Conservation (phyloP, 352 stramenopile species). For the Globisporangium yorkense region DNA sequence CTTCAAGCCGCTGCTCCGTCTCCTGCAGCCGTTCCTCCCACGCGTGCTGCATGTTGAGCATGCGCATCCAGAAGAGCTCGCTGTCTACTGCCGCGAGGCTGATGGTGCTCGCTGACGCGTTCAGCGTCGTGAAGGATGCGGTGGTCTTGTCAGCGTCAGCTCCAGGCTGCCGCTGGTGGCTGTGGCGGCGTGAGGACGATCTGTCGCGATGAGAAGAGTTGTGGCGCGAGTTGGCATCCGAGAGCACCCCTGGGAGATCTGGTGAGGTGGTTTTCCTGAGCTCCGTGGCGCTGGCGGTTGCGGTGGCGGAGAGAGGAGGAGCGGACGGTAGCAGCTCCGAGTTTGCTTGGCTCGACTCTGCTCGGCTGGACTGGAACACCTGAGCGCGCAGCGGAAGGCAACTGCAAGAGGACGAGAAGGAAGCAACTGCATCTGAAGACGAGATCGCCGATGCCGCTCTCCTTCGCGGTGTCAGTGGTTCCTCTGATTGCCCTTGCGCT, state of each 20-base stretch:
- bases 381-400: background rate
- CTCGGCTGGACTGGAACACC: background rate
- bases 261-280: background rate
- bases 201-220: background rate
- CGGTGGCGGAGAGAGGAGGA: background rate
- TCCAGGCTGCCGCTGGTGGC: background rate
- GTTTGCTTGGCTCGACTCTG: background rate
- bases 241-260: background rate
- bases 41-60: constrained; percentile 51
- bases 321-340: background rate
- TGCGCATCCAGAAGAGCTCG: constrained; percentile 38
- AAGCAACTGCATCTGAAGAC: background rate
- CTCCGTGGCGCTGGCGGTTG: background rate
- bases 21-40: constrained; percentile 54
- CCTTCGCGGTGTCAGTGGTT: background rate
- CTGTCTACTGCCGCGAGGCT: constrained; percentile 16
- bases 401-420: background rate
- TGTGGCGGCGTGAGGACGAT: background rate
- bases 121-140: too few relatives aligned
- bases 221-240: background rate
- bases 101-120: too few relatives aligned
- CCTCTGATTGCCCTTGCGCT: background rate
- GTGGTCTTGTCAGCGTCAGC: background rate
- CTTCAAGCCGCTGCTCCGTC: constrained; percentile 60
- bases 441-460: background rate